phyloP scores from a whole-genome alignment of 2,329 filamentous ascomycete species.

The Purpureocillium takamizusanense region DNA sequence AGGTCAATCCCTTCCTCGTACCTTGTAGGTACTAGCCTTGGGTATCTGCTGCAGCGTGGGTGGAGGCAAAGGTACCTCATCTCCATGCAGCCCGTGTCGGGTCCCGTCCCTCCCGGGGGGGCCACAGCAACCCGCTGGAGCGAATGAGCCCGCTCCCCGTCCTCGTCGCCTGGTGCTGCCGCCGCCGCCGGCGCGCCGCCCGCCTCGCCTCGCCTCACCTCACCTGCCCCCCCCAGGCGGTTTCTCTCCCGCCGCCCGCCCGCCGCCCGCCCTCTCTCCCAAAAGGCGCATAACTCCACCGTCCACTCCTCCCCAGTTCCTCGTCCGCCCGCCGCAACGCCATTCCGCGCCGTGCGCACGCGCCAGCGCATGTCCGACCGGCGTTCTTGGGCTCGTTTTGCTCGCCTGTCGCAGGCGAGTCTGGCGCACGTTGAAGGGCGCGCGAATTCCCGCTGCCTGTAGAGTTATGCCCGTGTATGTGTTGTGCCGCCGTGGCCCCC shows the following conservation, averaged over 20 bases:
- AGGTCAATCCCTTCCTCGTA: too few relatives aligned
- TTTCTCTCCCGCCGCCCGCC: conserved; percentile 14
- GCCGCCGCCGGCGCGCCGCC: conserved; percentile 5
- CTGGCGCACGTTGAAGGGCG: conserved; percentile 8
- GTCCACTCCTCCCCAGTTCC: conserved; percentile 14
- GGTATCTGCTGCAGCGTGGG: too few relatives aligned
- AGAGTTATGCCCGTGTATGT: conserved; percentile 7
- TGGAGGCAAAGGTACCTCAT: too few relatives aligned
- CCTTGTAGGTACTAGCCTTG: too few relatives aligned
- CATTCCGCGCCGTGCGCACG: conserved; percentile 21
- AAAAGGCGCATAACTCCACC: not conserved
- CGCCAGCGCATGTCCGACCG: conserved; percentile 21
- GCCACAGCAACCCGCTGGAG: too few relatives aligned
- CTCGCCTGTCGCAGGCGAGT: conserved; percentile 35
- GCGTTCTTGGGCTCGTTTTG: conserved; percentile 59
- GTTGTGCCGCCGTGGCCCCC: not conserved
- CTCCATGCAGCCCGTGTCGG: too few relatives aligned
- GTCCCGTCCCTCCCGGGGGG: too few relatives aligned
- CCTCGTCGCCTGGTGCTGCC: conserved; percentile 1
- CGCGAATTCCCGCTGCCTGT: not conserved
- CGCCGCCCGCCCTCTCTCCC: too few relatives aligned
- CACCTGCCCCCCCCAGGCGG: too few relatives aligned
- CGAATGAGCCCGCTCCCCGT: too few relatives aligned
- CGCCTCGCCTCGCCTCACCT: conserved; percentile 15
- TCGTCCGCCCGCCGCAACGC: conserved; percentile 19